Evolutionary conservation across 1,284 basidiomycete genomes (phyloP).

Genomic region (Cryptococcus floricola): DNA sequence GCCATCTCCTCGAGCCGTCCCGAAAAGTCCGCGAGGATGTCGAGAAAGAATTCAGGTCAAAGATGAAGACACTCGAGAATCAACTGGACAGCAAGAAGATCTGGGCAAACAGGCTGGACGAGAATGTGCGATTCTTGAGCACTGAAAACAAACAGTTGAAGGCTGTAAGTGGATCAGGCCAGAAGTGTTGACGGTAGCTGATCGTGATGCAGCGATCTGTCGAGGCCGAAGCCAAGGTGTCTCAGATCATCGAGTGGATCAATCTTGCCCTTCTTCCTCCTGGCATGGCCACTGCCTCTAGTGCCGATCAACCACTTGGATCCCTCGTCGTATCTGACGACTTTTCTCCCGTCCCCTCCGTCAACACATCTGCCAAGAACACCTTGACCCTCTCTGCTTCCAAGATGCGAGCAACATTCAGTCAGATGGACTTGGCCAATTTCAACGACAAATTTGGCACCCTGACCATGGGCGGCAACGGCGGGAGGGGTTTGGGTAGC

Average conservation of each 20-base stretch:
- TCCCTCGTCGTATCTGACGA: constrained; percentile 21
- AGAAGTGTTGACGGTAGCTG: not conserved
- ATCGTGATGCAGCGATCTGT: constrained; percentile 23
- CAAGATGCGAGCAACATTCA: constrained; percentile 32
- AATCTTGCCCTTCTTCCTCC: constrained; percentile 23
- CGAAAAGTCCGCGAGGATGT: constrained; percentile 72
- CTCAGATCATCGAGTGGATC: constrained; percentile 42
- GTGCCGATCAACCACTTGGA: constrained; percentile 3
- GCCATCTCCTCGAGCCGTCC: constrained; percentile 63
- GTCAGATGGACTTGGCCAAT: constrained; percentile 30
- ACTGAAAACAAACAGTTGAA: constrained; percentile 34
- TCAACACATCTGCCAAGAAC: constrained; percentile 3
- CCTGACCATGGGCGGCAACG: constrained; percentile 17
- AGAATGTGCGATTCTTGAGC: constrained; percentile 37
- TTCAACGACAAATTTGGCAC: constrained; percentile 31
- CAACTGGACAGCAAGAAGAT: constrained; percentile 53
- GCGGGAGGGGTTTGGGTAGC: constrained; percentile 2
- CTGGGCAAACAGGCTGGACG: constrained; percentile 44
- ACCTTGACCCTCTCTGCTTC: constrained; percentile 26
- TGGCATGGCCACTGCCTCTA: not conserved
- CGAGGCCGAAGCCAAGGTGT: constrained; percentile 41
- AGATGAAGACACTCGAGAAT: constrained; percentile 60
- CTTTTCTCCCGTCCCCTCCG: constrained; percentile 14
- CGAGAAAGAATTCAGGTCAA: constrained; percentile 67
- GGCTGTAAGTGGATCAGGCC: constrained; percentile 16